Conservation (phyloP, 1,284 basidiomycete genomes). For the Flammula alnicola region DNA sequence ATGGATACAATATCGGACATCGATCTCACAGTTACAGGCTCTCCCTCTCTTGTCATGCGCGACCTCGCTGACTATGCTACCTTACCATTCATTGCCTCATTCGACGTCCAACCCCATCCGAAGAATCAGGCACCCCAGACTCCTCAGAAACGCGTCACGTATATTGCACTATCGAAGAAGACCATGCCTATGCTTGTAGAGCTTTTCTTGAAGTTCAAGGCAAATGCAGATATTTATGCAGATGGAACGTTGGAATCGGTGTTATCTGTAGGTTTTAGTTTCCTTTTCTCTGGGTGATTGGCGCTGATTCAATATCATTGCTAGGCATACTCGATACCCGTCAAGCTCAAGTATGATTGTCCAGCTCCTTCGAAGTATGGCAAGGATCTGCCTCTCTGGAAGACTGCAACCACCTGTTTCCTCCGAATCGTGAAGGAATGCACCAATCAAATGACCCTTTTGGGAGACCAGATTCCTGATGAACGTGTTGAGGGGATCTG, state of each 20-base stretch:
- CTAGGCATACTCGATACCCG: slow-evolving; percentile 87
- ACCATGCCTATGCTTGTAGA: slow-evolving; percentile 85
- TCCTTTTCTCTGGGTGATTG: neutral
- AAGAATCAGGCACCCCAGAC: slow-evolving; percentile 43
- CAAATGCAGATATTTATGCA: slow-evolving; percentile 65
- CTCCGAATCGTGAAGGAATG: slow-evolving; percentile 71
- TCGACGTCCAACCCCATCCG: slow-evolving; percentile 51
- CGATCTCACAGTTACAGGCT: slow-evolving; percentile 63
- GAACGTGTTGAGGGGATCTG: slow-evolving; percentile 80
- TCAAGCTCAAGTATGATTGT: slow-evolving; percentile 95
- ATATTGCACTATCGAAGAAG: slow-evolving; percentile 86
- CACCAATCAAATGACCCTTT: slow-evolving; percentile 49
- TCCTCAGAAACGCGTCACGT: slow-evolving; percentile 74
- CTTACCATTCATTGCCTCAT: slow-evolving; percentile 82
- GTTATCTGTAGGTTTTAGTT: slow-evolving; percentile 58
- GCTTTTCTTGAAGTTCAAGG: slow-evolving; percentile 69
- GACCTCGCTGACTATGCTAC: slow-evolving; percentile 88
- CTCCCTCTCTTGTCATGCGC: slow-evolving; percentile 75
- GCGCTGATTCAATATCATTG: slow-evolving; percentile 6
- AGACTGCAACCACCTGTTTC: slow-evolving; percentile 81
- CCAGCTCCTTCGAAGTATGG: slow-evolving; percentile 86
- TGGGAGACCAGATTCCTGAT: slow-evolving; percentile 59
- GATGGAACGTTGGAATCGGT: slow-evolving; percentile 86
- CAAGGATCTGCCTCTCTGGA: slow-evolving; percentile 88
- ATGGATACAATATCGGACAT: slow-evolving; percentile 72